A percentile compares a stretch with the other conserved stretches of the same genome.
Conservation (phyloP, 768 basidiomycete genomes). For the Panellus pusillus region DNA sequence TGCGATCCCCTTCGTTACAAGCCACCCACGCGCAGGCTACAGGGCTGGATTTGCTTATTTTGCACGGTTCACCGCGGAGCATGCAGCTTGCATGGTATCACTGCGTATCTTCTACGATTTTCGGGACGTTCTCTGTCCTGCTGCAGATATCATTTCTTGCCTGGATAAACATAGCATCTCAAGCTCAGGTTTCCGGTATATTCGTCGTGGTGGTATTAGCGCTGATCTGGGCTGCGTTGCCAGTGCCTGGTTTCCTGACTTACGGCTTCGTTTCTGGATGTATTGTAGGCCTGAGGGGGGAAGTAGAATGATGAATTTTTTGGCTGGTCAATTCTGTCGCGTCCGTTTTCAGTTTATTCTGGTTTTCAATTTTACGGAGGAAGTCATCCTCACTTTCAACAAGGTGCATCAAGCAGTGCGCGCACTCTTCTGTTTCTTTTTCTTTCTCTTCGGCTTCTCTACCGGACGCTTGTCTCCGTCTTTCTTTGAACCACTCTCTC, state of each 20-base stretch:
- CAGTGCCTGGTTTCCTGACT: neutral
- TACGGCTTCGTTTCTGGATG: neutral
- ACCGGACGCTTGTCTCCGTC: no score
- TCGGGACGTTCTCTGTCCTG: conserved; percentile 1
- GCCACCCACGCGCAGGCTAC: neutral
- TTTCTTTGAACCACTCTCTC: no score
- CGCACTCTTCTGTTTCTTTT: no score
- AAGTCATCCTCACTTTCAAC: no score
- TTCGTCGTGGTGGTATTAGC: conserved; percentile 3
- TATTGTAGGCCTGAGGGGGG: neutral
- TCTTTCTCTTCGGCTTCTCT: no score
- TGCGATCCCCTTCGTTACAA: neutral
- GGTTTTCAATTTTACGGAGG: no score
- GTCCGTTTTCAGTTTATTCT: no score
- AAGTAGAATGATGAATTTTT: neutral
- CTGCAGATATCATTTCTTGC: conserved; percentile 7
- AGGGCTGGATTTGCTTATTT: neutral
- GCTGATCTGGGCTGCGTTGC: conserved; percentile 7
- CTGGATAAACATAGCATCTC: conserved; percentile 5
- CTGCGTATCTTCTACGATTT: neutral
- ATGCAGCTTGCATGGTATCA: conserved; percentile 1
- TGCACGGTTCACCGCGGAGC: conserved; percentile 1
- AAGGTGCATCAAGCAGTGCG: no score
- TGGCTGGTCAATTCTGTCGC: neutral
- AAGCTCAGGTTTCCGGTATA: neutral